Evolutionary conservation across 495 filamentous ascomycete genomes (phyloP).

Genomic region (Bombardia bombarda): DNA sequence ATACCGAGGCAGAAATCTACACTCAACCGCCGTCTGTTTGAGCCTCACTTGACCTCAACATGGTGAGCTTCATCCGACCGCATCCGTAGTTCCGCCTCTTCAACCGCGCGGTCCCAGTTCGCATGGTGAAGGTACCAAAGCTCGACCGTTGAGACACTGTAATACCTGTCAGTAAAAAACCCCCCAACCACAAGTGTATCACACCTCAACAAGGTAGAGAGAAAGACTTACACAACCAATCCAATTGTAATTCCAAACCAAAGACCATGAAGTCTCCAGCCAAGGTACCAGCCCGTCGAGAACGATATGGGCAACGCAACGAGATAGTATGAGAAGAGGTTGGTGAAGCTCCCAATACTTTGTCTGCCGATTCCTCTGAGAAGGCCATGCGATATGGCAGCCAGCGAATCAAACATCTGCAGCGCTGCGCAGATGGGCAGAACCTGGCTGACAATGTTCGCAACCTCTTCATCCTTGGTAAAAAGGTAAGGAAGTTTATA

Average conservation of each 20-base stretch:
- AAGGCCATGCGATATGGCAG: constrained; percentile 65
- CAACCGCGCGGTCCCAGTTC: constrained; percentile 23
- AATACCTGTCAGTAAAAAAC: neutral
- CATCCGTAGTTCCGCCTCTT: constrained; percentile 20
- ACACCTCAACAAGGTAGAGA: neutral
- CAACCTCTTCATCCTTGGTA: constrained; percentile 65
- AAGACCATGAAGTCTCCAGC: constrained; percentile 61
- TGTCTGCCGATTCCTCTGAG: constrained; percentile 70
- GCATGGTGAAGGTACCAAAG: constrained; percentile 20
- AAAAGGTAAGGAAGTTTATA: constrained; percentile 62
- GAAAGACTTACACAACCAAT: constrained; percentile 34
- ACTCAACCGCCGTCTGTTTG: too few species aligned
- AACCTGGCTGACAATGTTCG: constrained; percentile 54
- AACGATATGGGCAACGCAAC: constrained; percentile 74
- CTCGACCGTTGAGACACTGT: constrained; percentile 18
- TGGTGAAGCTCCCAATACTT: constrained; percentile 69
- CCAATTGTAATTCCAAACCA: constrained; percentile 66
- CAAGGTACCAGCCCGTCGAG: constrained; percentile 56
- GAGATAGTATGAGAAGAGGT: constrained; percentile 69
- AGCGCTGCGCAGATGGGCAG: constrained; percentile 69
- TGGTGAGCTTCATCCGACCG: constrained; percentile 15
- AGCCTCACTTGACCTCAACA: constrained; percentile 13
- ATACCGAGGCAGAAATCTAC: too few species aligned
- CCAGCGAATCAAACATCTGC: constrained; percentile 72
- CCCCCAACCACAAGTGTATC: neutral